These are phyloP conservation scores for Irpex sp. DNA, from an alignment of 1,284 basidiomycete genomes.

Conservation along the genomic window DNA sequence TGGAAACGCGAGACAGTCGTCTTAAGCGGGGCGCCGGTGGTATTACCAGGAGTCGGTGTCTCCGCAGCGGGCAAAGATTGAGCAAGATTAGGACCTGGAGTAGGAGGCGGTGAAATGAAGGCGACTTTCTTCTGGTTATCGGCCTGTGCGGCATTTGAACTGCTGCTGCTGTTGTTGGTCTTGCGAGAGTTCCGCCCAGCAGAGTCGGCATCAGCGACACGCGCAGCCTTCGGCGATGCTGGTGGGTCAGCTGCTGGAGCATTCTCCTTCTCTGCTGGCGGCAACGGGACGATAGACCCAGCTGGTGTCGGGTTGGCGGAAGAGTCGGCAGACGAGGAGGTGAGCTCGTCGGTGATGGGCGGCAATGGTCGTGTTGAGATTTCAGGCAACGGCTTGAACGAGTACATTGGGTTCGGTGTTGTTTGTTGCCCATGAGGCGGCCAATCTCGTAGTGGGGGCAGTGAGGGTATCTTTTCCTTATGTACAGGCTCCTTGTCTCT, in stretches of 20 bases:
- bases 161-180: slow-evolving; percentile 39
- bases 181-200: slow-evolving; percentile 52
- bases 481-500: slow-evolving; percentile 42
- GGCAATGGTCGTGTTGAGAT: slow-evolving; percentile 49
- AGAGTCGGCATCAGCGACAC: slow-evolving; percentile 35
- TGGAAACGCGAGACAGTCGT: slow-evolving; percentile 73
- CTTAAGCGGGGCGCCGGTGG: slow-evolving; percentile 38
- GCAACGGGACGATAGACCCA: slow-evolving; percentile 18
- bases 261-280: slow-evolving; percentile 21
- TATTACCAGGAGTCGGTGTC: slow-evolving; percentile 32
- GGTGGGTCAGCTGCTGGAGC: slow-evolving; percentile 42
- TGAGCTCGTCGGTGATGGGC: slow-evolving; percentile 40
- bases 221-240: slow-evolving; percentile 16
- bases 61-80: slow-evolving; percentile 35
- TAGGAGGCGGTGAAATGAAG: slow-evolving; percentile 75
- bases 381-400: slow-evolving; percentile 64
- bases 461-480: slow-evolving; percentile 64
- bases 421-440: slow-evolving; percentile 40
- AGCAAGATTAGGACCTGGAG: slow-evolving; percentile 40
- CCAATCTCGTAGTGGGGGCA: slow-evolving; percentile 56
- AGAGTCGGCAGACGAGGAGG: slow-evolving; percentile 26
- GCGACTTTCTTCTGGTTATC: slow-evolving; percentile 79
- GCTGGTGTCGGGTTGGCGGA: slow-evolving; percentile 33
- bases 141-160: slow-evolving; percentile 24
- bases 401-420: slow-evolving; percentile 38